These are phyloP conservation scores for sweet orange (Citrus sinensis) DNA, from an alignment of 345 rosid genomes.

Conservation along the genomic window DNA sequence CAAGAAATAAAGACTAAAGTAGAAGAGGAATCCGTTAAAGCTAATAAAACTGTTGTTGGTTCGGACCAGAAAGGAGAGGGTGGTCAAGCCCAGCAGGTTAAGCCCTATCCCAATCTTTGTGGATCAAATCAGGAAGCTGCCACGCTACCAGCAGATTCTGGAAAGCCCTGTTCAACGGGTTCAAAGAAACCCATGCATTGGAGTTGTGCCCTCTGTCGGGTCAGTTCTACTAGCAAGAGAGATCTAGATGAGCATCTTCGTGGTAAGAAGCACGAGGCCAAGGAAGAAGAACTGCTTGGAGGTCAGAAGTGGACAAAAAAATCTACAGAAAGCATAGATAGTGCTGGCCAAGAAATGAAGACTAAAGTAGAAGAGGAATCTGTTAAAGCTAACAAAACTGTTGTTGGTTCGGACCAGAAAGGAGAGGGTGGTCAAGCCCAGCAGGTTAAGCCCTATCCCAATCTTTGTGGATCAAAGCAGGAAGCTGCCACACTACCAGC, in stretches of 20 bases:
- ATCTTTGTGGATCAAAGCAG: too few relatives aligned
- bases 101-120: too few relatives aligned
- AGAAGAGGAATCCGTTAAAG: neutral
- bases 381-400: too few relatives aligned
- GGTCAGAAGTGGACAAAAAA: neutral
- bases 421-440: too few relatives aligned
- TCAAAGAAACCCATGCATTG: constrained; percentile 32
- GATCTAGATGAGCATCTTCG: constrained; percentile 10
- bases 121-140: too few relatives aligned
- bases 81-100: neutral
- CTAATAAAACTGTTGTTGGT: neutral
- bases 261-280: neutral
- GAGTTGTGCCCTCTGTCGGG: constrained; percentile 50
- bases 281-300: neutral
- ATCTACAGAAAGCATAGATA: constrained; percentile 25
- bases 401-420: too few relatives aligned
- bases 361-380: too few relatives aligned
- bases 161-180: constrained; percentile 11
- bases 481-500: constrained; percentile 8
- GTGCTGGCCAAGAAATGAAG: neutral
- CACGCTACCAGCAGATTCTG: constrained; percentile 4
- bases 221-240: constrained; percentile 9
- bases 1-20: neutral
- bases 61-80: neutral
- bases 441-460: too few relatives aligned